phyloP scores from a whole-genome alignment of 352 stramenopile species.

The Phytophthora megakarya region DNA sequence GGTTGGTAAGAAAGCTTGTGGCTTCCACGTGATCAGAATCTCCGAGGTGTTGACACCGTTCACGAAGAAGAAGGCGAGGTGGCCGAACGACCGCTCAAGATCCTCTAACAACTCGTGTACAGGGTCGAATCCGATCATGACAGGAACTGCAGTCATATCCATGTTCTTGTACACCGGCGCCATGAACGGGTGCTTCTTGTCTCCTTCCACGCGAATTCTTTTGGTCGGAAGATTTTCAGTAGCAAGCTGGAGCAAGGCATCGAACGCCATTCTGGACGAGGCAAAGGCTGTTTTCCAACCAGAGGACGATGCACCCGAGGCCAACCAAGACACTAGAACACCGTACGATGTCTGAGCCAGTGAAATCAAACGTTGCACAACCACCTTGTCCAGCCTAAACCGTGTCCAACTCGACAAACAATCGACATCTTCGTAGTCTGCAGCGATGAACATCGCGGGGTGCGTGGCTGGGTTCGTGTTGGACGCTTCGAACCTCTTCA shows the following conservation, averaged over 20 bases:
- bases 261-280: conserved; percentile 62
- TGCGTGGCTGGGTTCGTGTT: conserved; percentile 56
- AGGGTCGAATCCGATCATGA: conserved; percentile 79
- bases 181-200: conserved; percentile 76
- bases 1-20: conserved; percentile 70
- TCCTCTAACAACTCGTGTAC: conserved; percentile 69
- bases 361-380: conserved; percentile 67
- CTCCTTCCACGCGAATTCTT: conserved; percentile 45
- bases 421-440: conserved; percentile 80
- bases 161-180: conserved; percentile 89
- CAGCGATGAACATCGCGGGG: conserved; percentile 78
- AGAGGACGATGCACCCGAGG: conserved; percentile 47
- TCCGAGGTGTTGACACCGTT: conserved; percentile 64
- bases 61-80: conserved; percentile 83
- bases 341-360: conserved; percentile 67
- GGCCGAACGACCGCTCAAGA: conserved; percentile 59
- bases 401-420: conserved; percentile 85
- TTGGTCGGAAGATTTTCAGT: conserved; percentile 65
- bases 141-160: conserved; percentile 60
- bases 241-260: conserved; percentile 60
- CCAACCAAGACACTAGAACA: conserved; percentile 63
- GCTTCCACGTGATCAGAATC: conserved; percentile 84
- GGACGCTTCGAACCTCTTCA: conserved; percentile 81
- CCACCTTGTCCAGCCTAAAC: conserved; percentile 60
- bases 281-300: conserved; percentile 75